These are phyloP conservation scores for Strigomonas galati DNA, from an alignment of 208 protist species.

Conservation along the genomic window DNA sequence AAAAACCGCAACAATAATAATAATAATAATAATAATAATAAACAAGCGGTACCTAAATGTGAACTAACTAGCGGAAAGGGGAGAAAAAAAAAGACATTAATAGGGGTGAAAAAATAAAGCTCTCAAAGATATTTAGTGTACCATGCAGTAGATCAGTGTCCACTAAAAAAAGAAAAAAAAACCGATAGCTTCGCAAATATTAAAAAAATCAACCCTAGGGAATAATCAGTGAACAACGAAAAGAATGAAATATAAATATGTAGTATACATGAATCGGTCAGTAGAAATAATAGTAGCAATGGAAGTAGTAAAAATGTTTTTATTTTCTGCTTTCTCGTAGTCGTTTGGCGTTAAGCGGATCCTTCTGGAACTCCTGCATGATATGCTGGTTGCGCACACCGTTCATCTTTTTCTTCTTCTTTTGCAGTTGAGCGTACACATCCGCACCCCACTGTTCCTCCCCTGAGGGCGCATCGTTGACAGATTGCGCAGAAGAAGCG, in stretches of 20 bases:
- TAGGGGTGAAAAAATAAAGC: no score
- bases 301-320: background rate
- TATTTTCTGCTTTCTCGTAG: background rate
- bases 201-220: background rate
- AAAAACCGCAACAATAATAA: background rate
- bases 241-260: background rate
- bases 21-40: background rate
- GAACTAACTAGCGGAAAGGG: background rate
- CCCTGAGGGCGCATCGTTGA: conserved; percentile 2
- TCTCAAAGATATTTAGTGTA: no score
- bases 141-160: no score
- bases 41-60: no score
- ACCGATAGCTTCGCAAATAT: no score
- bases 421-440: conserved; percentile 55
- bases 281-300: conserved; percentile 9
- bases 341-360: conserved; percentile 67
- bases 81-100: background rate
- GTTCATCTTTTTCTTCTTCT: conserved; percentile 71
- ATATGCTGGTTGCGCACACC: conserved; percentile 45
- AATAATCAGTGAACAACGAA: background rate
- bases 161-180: no score
- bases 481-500: background rate
- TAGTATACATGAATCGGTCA: background rate
- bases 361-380: conserved; percentile 56
- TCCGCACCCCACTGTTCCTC: conserved; percentile 50